These are phyloP conservation scores for Colletotrichum lupini DNA, from an alignment of 2,329 filamentous ascomycete species.

Conservation along the genomic window DNA sequence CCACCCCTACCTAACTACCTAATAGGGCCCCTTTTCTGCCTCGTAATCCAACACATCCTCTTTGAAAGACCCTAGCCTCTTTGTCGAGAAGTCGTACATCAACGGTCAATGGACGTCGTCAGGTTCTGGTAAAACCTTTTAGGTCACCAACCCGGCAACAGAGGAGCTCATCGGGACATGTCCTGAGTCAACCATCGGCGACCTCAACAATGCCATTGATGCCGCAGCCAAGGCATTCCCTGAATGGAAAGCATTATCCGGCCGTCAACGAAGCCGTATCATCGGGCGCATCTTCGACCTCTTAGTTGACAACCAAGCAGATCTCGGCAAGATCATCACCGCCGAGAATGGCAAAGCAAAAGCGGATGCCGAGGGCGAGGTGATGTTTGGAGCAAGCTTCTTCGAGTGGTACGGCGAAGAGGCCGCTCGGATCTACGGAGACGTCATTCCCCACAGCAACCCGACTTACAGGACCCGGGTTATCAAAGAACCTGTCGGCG, in stretches of 20 bases:
- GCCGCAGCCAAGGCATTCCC: slow-evolving; percentile 72
- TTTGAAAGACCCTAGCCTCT: slow-evolving; percentile 15
- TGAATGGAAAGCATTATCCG: slow-evolving; percentile 65
- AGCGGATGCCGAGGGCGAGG: slow-evolving; percentile 77
- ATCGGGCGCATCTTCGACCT: slow-evolving; percentile 72
- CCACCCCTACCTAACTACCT: too few species aligned
- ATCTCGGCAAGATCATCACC: slow-evolving; percentile 73
- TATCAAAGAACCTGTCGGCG: slow-evolving; percentile 85
- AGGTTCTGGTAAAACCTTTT: slow-evolving; percentile 1
- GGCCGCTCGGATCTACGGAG: slow-evolving; percentile 78
- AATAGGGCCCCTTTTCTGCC: too few species aligned
- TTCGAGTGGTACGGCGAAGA: slow-evolving; percentile 87
- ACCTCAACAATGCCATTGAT: slow-evolving; percentile 75
- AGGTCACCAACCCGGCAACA: slow-evolving; percentile 71
- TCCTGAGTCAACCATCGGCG: slow-evolving; percentile 74
- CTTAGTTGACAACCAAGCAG: slow-evolving; percentile 69
- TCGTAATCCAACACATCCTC: too few species aligned
- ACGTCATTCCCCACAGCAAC: slow-evolving; percentile 76
- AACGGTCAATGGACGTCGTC: slow-evolving; percentile 19
- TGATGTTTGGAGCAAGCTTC: slow-evolving; percentile 78
- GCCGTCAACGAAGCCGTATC: slow-evolving; percentile 66
- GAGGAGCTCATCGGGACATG: slow-evolving; percentile 74
- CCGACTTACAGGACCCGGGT: slow-evolving; percentile 81
- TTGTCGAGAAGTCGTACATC: slow-evolving; percentile 21
- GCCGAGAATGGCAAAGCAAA: slow-evolving; percentile 77